Base-by-base conservation (phyloP, 768 basidiomycete species). In the Lentinula detonsa region DNA sequence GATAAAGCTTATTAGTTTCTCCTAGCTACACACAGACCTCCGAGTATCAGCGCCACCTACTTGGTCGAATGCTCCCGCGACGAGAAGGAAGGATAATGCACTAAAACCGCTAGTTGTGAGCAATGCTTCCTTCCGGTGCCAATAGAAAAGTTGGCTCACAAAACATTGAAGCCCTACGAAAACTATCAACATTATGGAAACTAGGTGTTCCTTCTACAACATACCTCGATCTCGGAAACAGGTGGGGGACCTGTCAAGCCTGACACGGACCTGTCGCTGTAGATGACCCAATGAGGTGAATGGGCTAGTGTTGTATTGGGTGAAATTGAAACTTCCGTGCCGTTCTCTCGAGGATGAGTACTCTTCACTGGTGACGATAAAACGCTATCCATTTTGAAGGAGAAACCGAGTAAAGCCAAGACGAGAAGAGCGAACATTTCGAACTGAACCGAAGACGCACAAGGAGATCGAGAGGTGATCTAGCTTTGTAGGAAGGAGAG, bases 31-130 rank as follows among this genome's bases (percentile, higher is more conserved):
- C 37, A 21, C 11, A 21, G 31, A 40, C 11, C 49, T 13, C 18
- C 21, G 13, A 8, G 7, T 39, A 33, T 23, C 3, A 34, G 15
- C 10, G 15, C 48, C 5, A 34, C 48, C 9, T n/a, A 54, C 39
- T 8, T 43, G 35, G 61, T 83, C 80, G 51, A 66, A 75, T 0
- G 79, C 65, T 3, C 82, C 81, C 15, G 70, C 69, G 9, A 68
- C 66, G 15, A 79, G 64, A 51, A 79, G 63, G 69, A 83, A 82
- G 2, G 77, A 74, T 1, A 83, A 65, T 13, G 67, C 67, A 35
- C 68, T 67, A 15, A 21, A 7, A 40, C 13, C 23, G n/a, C 11
- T 34, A 40, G 31, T 37, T 7, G 21, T 31, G 16, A 46, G 37
- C 23, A 37, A 56, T 4, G 2, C 53, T 5, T 37, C 4, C 28